These are phyloP conservation scores for Penicillium mononematosum DNA, from an alignment of 495 filamentous ascomycete genomes.

Conservation along the genomic window DNA sequence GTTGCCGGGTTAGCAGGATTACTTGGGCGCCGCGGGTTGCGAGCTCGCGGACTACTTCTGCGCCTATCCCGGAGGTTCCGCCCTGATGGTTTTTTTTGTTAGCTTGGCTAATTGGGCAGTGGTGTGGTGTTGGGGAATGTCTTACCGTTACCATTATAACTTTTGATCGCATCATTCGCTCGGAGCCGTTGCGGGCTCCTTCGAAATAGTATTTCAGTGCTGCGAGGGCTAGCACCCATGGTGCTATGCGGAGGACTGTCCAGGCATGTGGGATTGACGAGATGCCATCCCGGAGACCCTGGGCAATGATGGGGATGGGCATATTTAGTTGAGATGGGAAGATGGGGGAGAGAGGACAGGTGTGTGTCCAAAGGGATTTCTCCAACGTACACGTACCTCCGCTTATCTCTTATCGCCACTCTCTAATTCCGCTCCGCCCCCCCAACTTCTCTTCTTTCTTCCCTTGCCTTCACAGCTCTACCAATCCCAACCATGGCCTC, in stretches of 20 bases:
- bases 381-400: conserved; percentile 19
- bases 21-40: conserved; percentile 85
- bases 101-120: not conserved
- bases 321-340: conserved; percentile 45
- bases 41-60: conserved; percentile 67
- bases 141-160: conserved; percentile 87
- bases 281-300: conserved; percentile 62
- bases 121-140: not conserved
- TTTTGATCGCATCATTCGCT: conserved; percentile 86
- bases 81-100: conserved; percentile 50
- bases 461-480: not conserved
- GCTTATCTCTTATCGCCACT: conserved; percentile 19
- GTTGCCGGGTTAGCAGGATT: conserved; percentile 81
- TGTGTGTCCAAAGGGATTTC: conserved; percentile 20
- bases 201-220: conserved; percentile 75
- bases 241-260: conserved; percentile 56
- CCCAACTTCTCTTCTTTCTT: not conserved
- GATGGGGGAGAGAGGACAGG: conserved; percentile 15
- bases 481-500: not conserved
- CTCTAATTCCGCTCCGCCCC: not conserved
- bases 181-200: conserved; percentile 71
- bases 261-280: conserved; percentile 63
- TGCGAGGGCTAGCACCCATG: conserved; percentile 58
- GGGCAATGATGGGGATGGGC: conserved; percentile 73
- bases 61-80: conserved; percentile 91